Percentiles rank a stretch among this genome's conserved stretches.
These are phyloP conservation scores for Talaromyces stipitatus DNA, from an alignment of 495 filamentous ascomycete species.

Conservation along the genomic window DNA sequence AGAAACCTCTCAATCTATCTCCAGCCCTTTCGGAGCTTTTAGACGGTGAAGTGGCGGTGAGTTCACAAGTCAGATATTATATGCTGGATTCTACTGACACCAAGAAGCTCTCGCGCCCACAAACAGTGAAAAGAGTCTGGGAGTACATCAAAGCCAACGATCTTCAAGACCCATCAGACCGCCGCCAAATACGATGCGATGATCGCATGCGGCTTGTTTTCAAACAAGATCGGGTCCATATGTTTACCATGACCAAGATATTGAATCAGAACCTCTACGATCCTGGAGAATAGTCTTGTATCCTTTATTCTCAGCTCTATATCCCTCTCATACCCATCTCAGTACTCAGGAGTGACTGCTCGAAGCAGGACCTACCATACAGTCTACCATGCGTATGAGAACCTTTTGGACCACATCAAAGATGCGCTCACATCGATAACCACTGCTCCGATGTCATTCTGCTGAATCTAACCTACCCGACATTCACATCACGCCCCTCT, in stretches of 20 bases:
- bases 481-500: not conserved
- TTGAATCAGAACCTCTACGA: constrained; percentile 61
- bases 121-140: constrained; percentile 95
- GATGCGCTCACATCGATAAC: not conserved
- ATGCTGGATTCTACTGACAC: constrained; percentile 1
- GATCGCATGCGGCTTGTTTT: constrained; percentile 84
- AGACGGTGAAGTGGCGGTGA: constrained; percentile 52
- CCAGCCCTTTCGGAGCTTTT: constrained; percentile 57
- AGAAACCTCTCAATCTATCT: constrained; percentile 64
- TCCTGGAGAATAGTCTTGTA: constrained; percentile 45
- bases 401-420: not conserved
- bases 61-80: constrained; percentile 10
- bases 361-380: not conserved
- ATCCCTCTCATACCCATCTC: not conserved
- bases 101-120: constrained; percentile 73
- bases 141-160: constrained; percentile 79
- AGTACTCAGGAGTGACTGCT: not conserved
- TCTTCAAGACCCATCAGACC: constrained; percentile 84
- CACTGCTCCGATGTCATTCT: not conserved
- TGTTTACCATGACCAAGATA: constrained; percentile 97
- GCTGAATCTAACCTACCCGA: not conserved
- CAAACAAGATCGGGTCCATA: constrained; percentile 83
- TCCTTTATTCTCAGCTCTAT: not conserved
- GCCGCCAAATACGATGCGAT: constrained; percentile 88
- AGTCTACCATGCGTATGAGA: not conserved